phyloP scores from a whole-genome alignment of 2,329 filamentous ascomycete species.

The Verticillium tricorpus region DNA sequence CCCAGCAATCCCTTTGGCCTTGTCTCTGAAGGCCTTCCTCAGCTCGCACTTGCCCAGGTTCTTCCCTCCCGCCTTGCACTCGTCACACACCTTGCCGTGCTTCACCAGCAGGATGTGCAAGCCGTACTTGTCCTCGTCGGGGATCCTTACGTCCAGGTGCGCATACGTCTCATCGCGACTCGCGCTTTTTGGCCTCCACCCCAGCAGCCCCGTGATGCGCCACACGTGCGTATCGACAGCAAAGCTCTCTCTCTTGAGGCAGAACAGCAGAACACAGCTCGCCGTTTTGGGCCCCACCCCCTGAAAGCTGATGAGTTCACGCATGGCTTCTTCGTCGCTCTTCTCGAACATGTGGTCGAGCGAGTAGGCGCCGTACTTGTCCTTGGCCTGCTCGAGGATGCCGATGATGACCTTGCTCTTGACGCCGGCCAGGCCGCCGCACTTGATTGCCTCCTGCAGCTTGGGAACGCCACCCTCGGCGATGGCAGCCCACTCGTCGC shows the following conservation, averaged over 20 bases:
- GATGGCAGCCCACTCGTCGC: conserved; percentile 38
- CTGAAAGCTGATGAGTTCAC: conserved; percentile 42
- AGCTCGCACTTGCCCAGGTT: conserved; percentile 33
- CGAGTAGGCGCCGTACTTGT: conserved; percentile 34
- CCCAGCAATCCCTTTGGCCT: conserved; percentile 23
- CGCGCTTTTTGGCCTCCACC: conserved; percentile 39
- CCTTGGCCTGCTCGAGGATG: conserved; percentile 61
- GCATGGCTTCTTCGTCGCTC: conserved; percentile 42
- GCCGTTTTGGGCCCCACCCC: conserved; percentile 53
- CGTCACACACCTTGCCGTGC: conserved; percentile 40
- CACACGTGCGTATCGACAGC: conserved; percentile 51
- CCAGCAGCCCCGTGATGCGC: conserved; percentile 41
- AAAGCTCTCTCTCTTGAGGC: conserved; percentile 40
- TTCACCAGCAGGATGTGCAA: conserved; percentile 44
- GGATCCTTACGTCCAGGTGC: conserved; percentile 43
- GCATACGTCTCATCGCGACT: conserved; percentile 42
- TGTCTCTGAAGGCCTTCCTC: conserved; percentile 30
- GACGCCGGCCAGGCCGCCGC: conserved; percentile 65
- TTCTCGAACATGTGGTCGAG: conserved; percentile 43
- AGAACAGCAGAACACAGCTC: conserved; percentile 48
- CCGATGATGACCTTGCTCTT: conserved; percentile 70
- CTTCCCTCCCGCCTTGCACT: conserved; percentile 41
- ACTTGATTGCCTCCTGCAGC: conserved; percentile 58
- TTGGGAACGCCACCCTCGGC: conserved; percentile 31
- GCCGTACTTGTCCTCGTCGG: conserved; percentile 44